phyloP scores from a whole-genome alignment of 192 early-diverging fungal species.

The Backusella tuberculispora region DNA sequence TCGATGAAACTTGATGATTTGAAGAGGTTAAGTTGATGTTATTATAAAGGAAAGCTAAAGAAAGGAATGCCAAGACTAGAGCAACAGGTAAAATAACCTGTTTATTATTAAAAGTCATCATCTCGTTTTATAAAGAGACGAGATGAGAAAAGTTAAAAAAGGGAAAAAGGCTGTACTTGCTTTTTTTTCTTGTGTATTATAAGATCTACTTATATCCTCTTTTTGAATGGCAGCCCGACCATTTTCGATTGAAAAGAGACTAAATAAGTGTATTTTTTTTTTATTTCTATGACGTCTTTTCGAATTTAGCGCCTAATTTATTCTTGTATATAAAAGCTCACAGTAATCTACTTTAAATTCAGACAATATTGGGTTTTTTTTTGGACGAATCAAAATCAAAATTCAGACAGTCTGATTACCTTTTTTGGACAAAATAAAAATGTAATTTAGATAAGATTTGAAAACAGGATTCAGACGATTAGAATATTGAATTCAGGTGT shows the following conservation, averaged over 20 bases:
- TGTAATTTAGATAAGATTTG: too few relatives aligned
- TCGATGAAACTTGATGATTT: not conserved
- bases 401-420: too few relatives aligned
- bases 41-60: slow-evolving; percentile 12
- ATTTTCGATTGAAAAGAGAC: not conserved
- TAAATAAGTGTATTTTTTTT: not conserved
- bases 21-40: not conserved
- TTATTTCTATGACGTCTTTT: not conserved
- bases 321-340: not conserved
- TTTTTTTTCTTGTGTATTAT: slow-evolving; percentile 2
- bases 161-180: not conserved
- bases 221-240: not conserved
- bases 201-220: not conserved
- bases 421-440: too few relatives aligned
- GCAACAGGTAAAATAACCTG: not conserved
- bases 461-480: too few relatives aligned
- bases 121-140: not conserved
- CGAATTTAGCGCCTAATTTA: not conserved
- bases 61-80: not conserved
- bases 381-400: too few relatives aligned
- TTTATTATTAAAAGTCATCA: slow-evolving; percentile 17
- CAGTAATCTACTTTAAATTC: too few relatives aligned
- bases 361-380: too few relatives aligned
- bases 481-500: too few relatives aligned
- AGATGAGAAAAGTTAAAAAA: slow-evolving; percentile 12